Evolutionary conservation across 805 yeast species (phyloP).

Genomic region (Candida maris): DNA sequence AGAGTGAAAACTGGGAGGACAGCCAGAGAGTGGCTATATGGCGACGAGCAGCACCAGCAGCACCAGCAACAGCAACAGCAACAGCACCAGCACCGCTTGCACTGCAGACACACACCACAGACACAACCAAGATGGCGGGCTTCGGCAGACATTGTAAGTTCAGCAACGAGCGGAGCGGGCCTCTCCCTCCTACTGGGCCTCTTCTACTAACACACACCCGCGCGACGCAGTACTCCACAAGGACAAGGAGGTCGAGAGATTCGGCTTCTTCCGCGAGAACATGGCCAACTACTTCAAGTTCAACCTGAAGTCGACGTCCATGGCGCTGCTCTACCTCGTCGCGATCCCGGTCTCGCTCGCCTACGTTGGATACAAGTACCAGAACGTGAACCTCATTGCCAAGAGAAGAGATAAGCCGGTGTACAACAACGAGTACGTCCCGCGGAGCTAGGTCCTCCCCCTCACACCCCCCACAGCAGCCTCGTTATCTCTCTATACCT

Average conservation of each 20-base stretch:
- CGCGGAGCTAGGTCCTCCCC: slow-evolving; percentile 19
- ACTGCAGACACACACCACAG: too few relatives aligned
- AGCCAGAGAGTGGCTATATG: too few relatives aligned
- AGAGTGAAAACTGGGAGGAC: background rate
- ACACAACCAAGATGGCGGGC: slow-evolving; percentile 29
- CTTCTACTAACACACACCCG: slow-evolving; percentile 3
- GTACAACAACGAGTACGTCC: slow-evolving; percentile 24
- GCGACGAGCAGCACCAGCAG: too few relatives aligned
- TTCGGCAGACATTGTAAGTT: slow-evolving; percentile 34
- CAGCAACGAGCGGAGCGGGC: too few relatives aligned
- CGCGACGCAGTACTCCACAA: slow-evolving; percentile 31
- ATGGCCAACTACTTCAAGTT: slow-evolving; percentile 29
- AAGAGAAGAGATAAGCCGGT: slow-evolving; percentile 31
- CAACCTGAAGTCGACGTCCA: slow-evolving; percentile 27
- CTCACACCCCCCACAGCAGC: background rate
- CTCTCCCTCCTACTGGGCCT: too few relatives aligned
- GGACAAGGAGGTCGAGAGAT: slow-evolving; percentile 32
- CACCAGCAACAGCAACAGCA: too few relatives aligned
- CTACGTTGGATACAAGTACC: slow-evolving; percentile 32
- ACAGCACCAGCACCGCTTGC: too few relatives aligned
- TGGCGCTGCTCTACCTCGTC: slow-evolving; percentile 29
- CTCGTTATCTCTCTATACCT: background rate
- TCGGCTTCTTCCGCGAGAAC: slow-evolving; percentile 30
- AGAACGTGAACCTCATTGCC: slow-evolving; percentile 23
- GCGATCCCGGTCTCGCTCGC: slow-evolving; percentile 31